Evolutionary conservation across 495 filamentous ascomycete genomes (phyloP), one percentile per base, ranked within the genome.

Genomic region (Trypethelium eluteriae): DNA sequence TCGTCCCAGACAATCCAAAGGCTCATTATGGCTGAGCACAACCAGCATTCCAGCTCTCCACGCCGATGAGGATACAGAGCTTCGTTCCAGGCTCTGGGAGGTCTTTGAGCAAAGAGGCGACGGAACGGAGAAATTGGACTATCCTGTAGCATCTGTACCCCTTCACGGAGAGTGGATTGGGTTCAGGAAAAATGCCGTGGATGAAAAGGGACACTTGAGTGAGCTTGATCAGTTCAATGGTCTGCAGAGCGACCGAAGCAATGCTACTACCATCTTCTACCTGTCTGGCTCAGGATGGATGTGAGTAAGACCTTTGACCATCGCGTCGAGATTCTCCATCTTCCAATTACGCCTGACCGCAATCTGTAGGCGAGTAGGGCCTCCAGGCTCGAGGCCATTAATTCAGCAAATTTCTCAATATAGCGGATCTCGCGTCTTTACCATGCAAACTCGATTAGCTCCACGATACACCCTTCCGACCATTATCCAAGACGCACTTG

Each of bases 401-500:
- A 67, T 62, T 38, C 47, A 66, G 39, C 39, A 69, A 46, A 36
- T 69, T 35, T 66, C 39, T 64, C 53, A 63, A 35, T 32, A 69
- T 36, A 67, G 39, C 47, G 64, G 64, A 35, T 44, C 47, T 63
- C 64, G 64, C 38, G 39, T 50, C 18, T 67, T 69, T 47, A 69
- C 68, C 64, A 67, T 69, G 41, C 53, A 63, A 25, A 62, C 57
- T n/a, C 47, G 65, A 38, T 57, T 66, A 6, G 68, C 65, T 10
- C 66, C 68, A 32, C 66, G 68, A 57, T 59, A 70, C 62, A 70
- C 68, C n/a, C 66, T 70, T 32, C 68, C 66, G 9, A 68, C 68
- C 18, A 53, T 68, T 7, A 41, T 70, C 12, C 53, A 67, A 5
- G 68, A 67, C 53, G 68, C 63, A 44, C 65, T 69, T 41, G 63